Evolutionary conservation across 352 stramenopile genomes (phyloP).

Genomic region (Phytophthora pseudosyringae): DNA sequence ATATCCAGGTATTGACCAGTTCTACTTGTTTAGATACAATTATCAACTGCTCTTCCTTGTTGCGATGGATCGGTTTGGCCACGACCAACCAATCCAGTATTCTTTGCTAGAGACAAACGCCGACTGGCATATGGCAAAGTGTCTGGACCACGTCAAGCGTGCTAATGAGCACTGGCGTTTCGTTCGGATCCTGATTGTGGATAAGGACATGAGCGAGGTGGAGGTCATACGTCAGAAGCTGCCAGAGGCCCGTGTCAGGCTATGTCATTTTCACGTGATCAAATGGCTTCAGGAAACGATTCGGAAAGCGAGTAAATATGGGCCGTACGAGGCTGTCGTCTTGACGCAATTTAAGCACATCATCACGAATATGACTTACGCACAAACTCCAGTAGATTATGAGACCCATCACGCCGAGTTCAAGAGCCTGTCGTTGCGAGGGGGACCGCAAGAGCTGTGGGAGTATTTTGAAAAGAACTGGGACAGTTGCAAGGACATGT

Average conservation of each 20-base stretch:
- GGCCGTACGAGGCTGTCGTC: constrained; percentile 1
- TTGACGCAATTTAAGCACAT: constrained; percentile 7
- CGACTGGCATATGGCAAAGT: constrained; percentile 15
- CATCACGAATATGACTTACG: constrained; percentile 18
- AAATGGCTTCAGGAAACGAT: constrained; percentile 19
- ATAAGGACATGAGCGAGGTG: constrained; percentile 15
- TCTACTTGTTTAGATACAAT: constrained; percentile 14
- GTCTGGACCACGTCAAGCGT: constrained; percentile 12
- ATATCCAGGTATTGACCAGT: constrained; percentile 4
- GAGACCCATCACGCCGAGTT: constrained; percentile 8
- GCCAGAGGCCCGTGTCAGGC: neutral
- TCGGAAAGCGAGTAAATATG: constrained; percentile 4
- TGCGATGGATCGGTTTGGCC: constrained; percentile 8
- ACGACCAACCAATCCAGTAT: constrained; percentile 12
- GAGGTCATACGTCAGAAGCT: constrained; percentile 2
- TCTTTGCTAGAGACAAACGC: constrained; percentile 4
- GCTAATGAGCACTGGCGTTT: constrained; percentile 20
- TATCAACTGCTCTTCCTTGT: constrained; percentile 13
- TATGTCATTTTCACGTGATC: constrained; percentile 18
- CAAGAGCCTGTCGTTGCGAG: neutral
- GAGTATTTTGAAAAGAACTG: constrained; percentile 9
- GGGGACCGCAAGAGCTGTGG: neutral
- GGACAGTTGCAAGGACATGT: constrained; percentile 1
- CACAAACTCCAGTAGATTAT: neutral
- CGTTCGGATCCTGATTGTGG: constrained; percentile 7